phyloP scores from a whole-genome alignment of 2,329 filamentous ascomycete genomes.

The Pseudogymnoascus pannorum region DNA sequence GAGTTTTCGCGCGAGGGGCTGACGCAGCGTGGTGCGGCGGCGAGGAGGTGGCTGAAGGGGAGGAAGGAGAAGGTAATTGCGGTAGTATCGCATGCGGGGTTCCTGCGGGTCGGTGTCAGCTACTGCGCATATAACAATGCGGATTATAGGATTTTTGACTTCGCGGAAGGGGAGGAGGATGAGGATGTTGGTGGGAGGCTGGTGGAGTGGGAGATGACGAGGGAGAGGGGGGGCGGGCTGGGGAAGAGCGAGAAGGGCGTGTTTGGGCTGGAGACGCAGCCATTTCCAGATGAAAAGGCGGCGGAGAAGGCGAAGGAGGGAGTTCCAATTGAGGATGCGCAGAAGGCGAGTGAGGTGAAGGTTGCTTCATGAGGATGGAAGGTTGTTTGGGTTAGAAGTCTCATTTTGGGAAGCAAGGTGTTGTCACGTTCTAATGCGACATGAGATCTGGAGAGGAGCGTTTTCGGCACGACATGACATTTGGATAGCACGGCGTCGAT shows the following conservation, averaged over 20 bases:
- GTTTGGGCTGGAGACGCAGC: conserved; percentile 12
- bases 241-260: conserved; percentile 23
- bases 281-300: neutral
- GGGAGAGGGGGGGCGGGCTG: conserved; percentile 25
- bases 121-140: conserved; percentile 25
- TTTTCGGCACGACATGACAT: neutral
- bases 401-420: neutral
- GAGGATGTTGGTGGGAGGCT: conserved; percentile 20
- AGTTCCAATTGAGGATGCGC: neutral
- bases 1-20: conserved; percentile 21
- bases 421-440: neutral
- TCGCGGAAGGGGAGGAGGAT: conserved; percentile 22
- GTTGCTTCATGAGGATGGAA: neutral
- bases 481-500: neutral
- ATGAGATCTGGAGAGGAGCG: neutral
- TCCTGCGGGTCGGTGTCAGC: conserved; percentile 23
- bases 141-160: conserved; percentile 28
- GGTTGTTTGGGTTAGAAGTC: neutral
- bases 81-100: conserved; percentile 27
- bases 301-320: neutral
- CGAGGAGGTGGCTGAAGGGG: conserved; percentile 23
- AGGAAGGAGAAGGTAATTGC: conserved; percentile 29
- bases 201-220: conserved; percentile 26
- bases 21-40: conserved; percentile 21
- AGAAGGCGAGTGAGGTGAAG: neutral